Base-by-base conservation (phyloP, 108 stramenopile species). In the Epipyxis sp. region DNA sequence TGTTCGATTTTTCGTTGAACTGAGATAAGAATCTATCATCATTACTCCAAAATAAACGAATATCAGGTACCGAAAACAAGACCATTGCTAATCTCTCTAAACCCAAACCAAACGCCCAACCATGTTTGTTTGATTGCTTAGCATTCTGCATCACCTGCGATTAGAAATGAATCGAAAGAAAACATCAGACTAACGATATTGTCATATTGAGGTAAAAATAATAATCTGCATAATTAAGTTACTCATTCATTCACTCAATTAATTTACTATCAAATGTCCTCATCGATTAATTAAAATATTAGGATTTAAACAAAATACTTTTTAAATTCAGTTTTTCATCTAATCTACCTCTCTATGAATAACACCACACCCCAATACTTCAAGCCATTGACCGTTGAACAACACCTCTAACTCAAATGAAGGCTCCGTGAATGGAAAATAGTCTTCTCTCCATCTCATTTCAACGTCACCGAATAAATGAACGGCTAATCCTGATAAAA, bases 81-180 rank as follows among this genome's bases (percentile, higher is more conserved):
- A 95, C 92, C 97, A 97, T 96, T 54, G 94, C 94, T 77, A 96
- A 86, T 32, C 96, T 87, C 82, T 98, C 97, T 57, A 95, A 82
- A n/a, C 97, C 97, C 59, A 97, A 86, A 1, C 97, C 97, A 45
- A 94, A 94, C 45, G 97, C 97, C 90, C 93, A 97, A 41, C 94
- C 97, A 46, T 84, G 41, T 41, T 85, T 79, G 44, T 92, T 84
- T 20, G 79, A 79, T 2, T 89, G 54, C 83, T 87, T 77, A 42
- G 90, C 90, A 87, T 77, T 84, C 77, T 34, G 37, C 76, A 97
- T 68, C 1, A 97, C 92, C n/a, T n/a, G n/a, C n/a, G n/a, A n/a
- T n/a, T n/a, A n/a, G n/a, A n/a, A n/a, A n/a, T n/a, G n/a, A n/a
- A n/a, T n/a, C n/a, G n/a, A n/a, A 57, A 57, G 25, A 57, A n/a